Evolutionary conservation across 2,329 filamentous ascomycete genomes (phyloP), one percentile per base, ranked within the genome.

Genomic region (Cytospora mali): DNA sequence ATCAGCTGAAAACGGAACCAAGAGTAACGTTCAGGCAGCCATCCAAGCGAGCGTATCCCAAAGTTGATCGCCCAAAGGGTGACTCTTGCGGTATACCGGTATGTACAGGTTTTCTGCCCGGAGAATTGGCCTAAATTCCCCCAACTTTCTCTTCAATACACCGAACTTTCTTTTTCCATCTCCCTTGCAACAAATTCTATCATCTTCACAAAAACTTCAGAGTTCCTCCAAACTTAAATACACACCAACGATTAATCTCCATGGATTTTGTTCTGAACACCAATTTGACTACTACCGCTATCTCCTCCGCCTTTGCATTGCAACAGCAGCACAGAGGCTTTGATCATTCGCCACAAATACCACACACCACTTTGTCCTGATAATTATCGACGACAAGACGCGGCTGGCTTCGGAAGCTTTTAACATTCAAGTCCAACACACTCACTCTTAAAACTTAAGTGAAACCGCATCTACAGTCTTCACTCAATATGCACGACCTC

Each of bases 401-500:
- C 16, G 9, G 6, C 33, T 21, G 60, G 51, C 48, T 46, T 29
- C 7, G 3, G 9, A 18, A 39, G 52, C 18, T 14, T 18, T 25
- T 52, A 23, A 42, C 1, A 23, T 23, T 27, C 21, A 31, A n/a
- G 48, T 23, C 11, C 27, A n/a, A 55, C 52, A 49, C 10, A 18
- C 55, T 21, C 27, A 25, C 14, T 27, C 14, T 39, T 6, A 6
- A 27, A 10, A n/a, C n/a, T n/a, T n/a, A n/a, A 48, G 13, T 31
- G n/a, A 49, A 16, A 11, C 28, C 39, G 28, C 50, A 54, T 23
- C 23, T 14, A 53, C 27, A 14, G 18, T 29, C 51, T 18, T 29
- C 21, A 35, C n/a, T n/a, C 63, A 71, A 46, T 42, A 89, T 89
- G 86, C 85, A 83, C 71, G 86, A 89, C 70, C 79, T 84, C 61